Evolutionary conservation across 2,329 filamentous ascomycete genomes (phyloP).

Genomic region (Colletotrichum euphorbiae): DNA sequence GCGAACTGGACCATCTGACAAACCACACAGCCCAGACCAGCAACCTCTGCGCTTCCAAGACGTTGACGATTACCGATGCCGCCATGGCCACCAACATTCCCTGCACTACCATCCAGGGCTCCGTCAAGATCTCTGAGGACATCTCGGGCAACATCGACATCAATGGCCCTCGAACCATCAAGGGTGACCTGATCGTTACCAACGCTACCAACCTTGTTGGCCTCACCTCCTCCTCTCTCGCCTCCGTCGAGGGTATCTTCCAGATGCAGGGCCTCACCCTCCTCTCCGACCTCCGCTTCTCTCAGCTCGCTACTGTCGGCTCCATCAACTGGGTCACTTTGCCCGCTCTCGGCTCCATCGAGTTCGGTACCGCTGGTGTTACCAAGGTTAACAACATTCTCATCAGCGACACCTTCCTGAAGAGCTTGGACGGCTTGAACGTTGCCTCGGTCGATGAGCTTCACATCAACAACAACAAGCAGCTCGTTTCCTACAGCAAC

Average conservation of each 20-base stretch:
- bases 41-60: slow-evolving; percentile 49
- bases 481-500: slow-evolving; percentile 80
- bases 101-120: slow-evolving; percentile 78
- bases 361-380: slow-evolving; percentile 67
- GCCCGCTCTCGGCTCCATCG: slow-evolving; percentile 64
- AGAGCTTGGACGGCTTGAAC: slow-evolving; percentile 82
- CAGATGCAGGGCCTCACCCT: slow-evolving; percentile 74
- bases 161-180: slow-evolving; percentile 67
- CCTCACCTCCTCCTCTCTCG: slow-evolving; percentile 71
- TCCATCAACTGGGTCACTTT: slow-evolving; percentile 79
- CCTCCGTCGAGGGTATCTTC: slow-evolving; percentile 77
- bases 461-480: slow-evolving; percentile 90
- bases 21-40: slow-evolving; percentile 48
- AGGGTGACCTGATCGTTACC: slow-evolving; percentile 71
- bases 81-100: slow-evolving; percentile 71
- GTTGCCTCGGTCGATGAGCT: slow-evolving; percentile 78
- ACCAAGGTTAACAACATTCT: slow-evolving; percentile 74
- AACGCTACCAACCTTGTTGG: slow-evolving; percentile 68
- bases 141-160: slow-evolving; percentile 71
- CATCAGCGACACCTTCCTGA: slow-evolving; percentile 89
- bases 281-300: slow-evolving; percentile 76
- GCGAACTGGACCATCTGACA: background rate
- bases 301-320: slow-evolving; percentile 72
- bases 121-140: slow-evolving; percentile 71
- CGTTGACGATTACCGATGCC: slow-evolving; percentile 70